Evolutionary conservation across 257 asterid species (phyloP).

Genomic region (Solanum piurae): DNA sequence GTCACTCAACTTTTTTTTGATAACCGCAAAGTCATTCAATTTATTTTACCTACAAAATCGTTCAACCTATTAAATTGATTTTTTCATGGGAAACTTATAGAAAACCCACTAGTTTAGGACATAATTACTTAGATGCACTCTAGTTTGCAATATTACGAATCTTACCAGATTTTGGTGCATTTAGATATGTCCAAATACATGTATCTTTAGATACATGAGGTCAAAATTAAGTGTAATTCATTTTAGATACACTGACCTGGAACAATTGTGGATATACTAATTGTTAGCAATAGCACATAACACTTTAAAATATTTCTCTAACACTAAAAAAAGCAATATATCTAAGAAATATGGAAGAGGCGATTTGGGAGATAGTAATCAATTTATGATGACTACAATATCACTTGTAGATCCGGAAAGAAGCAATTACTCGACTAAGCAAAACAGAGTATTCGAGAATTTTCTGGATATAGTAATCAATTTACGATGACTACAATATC

Average conservation of each 20-base stretch:
- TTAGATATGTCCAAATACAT: too few relatives aligned
- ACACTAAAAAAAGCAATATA: neutral
- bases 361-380: neutral
- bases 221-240: too few relatives aligned
- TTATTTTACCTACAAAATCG: neutral
- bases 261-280: too few relatives aligned
- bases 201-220: too few relatives aligned
- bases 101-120: too few relatives aligned
- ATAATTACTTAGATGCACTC: too few relatives aligned
- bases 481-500: neutral
- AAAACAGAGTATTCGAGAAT: neutral
- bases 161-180: too few relatives aligned
- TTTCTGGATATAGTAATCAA: neutral
- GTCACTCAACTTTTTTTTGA: neutral
- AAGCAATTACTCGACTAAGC: neutral
- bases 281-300: neutral
- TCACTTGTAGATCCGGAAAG: neutral
- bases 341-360: neutral
- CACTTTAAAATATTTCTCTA: neutral
- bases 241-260: too few relatives aligned
- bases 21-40: neutral
- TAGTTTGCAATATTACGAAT: too few relatives aligned
- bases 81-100: neutral
- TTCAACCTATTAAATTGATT: neutral
- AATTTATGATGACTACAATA: too few relatives aligned